Evolutionary conservation across 495 filamentous ascomycete species (phyloP).

Genomic region (Elaphomyces granulatus): DNA sequence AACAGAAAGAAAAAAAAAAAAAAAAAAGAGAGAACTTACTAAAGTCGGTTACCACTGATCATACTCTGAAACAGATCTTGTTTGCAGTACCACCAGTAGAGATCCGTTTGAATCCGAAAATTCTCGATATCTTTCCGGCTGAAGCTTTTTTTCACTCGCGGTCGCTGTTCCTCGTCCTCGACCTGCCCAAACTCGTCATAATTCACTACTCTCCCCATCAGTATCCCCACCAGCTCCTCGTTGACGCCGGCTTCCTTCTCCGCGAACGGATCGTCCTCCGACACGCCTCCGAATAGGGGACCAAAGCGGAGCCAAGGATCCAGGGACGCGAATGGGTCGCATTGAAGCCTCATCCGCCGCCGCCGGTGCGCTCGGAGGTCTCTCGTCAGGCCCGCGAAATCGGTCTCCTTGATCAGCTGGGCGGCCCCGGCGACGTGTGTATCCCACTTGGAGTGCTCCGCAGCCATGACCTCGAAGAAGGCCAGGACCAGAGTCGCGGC

Average conservation of each 20-base stretch:
- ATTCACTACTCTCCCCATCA: slow-evolving; percentile 31
- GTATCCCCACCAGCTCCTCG: slow-evolving; percentile 25
- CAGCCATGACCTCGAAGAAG: slow-evolving; percentile 89
- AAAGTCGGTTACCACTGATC: slow-evolving; percentile 66
- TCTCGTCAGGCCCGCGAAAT: slow-evolving; percentile 56
- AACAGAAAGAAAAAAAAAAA: neutral
- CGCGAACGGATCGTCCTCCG: slow-evolving; percentile 30
- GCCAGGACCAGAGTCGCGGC: slow-evolving; percentile 79
- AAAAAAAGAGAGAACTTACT: slow-evolving; percentile 47
- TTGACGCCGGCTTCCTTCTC: slow-evolving; percentile 30
- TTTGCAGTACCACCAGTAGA: slow-evolving; percentile 95
- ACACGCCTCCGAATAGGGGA: neutral
- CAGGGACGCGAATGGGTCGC: slow-evolving; percentile 9
- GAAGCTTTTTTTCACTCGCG: slow-evolving; percentile 24
- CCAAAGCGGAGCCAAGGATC: neutral
- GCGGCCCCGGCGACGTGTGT: slow-evolving; percentile 76
- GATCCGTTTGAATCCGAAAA: slow-evolving; percentile 67
- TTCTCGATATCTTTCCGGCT: slow-evolving; percentile 59
- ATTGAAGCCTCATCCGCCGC: slow-evolving; percentile 8
- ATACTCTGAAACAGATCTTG: slow-evolving; percentile 88
- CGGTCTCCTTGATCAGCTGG: slow-evolving; percentile 69
- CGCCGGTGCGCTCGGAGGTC: slow-evolving; percentile 44
- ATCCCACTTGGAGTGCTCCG: slow-evolving; percentile 92
- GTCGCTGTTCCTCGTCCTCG: slow-evolving; percentile 13
- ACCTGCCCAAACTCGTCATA: slow-evolving; percentile 33